Percentiles rank a stretch among this genome's conserved stretches.
phyloP scores from a whole-genome alignment of 345 rosid species.

The Linum lewisii region DNA sequence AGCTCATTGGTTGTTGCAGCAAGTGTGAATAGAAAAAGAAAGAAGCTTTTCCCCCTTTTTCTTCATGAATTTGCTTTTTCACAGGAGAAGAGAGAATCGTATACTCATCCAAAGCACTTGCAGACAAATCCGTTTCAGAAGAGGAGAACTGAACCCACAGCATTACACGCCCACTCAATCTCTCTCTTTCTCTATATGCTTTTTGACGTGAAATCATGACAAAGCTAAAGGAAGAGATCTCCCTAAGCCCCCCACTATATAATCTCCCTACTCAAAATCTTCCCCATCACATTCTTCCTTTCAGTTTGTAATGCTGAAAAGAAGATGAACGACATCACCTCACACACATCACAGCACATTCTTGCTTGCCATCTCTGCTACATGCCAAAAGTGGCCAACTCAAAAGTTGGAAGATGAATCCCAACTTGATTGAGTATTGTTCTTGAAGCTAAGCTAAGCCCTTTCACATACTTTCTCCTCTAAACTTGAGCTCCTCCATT shows the following conservation, averaged over 20 bases:
- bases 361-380: background rate
- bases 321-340: background rate
- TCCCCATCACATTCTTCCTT: background rate
- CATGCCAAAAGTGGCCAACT: background rate
- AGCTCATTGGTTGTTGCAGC: background rate
- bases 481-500: background rate
- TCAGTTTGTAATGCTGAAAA: background rate
- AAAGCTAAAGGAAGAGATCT: background rate
- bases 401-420: background rate
- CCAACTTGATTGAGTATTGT: background rate
- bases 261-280: background rate
- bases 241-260: background rate
- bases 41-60: too few relatives aligned
- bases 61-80: background rate
- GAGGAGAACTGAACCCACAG: background rate
- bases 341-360: background rate
- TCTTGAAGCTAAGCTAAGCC: background rate
- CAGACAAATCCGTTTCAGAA: constrained; percentile 6
- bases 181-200: background rate
- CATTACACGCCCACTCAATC: background rate
- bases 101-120: constrained; percentile 7
- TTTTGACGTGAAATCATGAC: background rate
- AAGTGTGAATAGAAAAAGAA: background rate
- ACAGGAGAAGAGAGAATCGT: background rate
- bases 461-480: background rate